Evolutionary conservation across 176 grass and related monocot genomes (phyloP).

Genomic region (Cenchrus fungigraminus): DNA sequence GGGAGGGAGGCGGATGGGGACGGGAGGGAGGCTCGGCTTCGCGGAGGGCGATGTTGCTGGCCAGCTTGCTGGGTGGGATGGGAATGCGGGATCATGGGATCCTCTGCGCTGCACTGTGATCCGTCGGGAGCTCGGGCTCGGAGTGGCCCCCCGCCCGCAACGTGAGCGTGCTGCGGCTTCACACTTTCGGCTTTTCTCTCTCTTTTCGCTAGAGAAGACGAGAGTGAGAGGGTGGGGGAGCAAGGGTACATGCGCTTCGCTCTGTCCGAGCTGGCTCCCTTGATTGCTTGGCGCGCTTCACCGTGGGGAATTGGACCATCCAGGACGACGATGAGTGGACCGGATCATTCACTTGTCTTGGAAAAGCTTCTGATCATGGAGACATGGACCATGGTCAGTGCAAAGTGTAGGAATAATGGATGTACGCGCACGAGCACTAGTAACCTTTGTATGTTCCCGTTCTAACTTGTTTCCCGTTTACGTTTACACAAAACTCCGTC

Average conservation of each 20-base stretch:
- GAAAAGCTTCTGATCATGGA: not conserved
- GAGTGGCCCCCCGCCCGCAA: conserved; percentile 8
- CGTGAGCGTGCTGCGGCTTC: conserved; percentile 36
- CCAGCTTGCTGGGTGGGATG: conserved; percentile 28
- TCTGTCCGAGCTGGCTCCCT: not conserved
- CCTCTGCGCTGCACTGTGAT: conserved; percentile 19
- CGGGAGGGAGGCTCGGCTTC: not conserved
- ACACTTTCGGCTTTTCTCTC: not conserved
- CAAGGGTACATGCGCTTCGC: not conserved
- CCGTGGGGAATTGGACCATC: not conserved
- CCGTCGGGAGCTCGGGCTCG: not conserved
- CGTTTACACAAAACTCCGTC: too few species aligned
- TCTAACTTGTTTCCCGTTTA: not conserved
- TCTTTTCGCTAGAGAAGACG: not conserved
- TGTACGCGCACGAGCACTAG: not conserved
- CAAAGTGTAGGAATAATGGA: not conserved
- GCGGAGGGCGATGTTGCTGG: conserved; percentile 10
- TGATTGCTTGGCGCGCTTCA: not conserved
- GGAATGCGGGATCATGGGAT: conserved; percentile 10
- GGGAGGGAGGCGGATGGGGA: not conserved
- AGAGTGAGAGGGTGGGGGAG: not conserved
- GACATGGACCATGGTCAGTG: not conserved
- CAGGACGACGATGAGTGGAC: not conserved
- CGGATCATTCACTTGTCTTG: not conserved
- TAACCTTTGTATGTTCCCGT: not conserved